Base-by-base conservation (phyloP, 306 rosid species). In the Ochetophila trinervis region DNA sequence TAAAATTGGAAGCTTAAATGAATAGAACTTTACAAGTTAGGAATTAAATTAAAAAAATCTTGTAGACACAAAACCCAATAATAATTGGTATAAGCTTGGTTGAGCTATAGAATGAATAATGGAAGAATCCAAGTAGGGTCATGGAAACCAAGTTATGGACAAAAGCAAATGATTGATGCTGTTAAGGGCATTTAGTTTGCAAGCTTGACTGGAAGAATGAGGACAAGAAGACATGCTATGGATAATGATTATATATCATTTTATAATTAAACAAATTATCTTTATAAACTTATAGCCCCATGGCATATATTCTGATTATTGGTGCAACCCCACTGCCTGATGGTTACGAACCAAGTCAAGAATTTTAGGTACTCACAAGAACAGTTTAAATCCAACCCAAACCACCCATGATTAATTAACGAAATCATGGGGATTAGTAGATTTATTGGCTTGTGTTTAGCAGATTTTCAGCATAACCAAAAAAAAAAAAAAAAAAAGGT, bases 131-230 rank as follows among this genome's bases (percentile, higher is more conserved):
- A 42, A 63, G 75, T 45, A 57, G 70, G 75, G 80, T 56, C 78
- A 65, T 78, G 51, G 57, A 74, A 16, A 69, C 63, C 60, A 73
- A 48, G 60, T 63, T 50, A 37, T n/a, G 6, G 70, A 78, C 57
- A 78, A 67, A 67, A 80, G 60, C 72, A 78, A 72, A 79, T 75
- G 68, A 73, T 61, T 61, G 63, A 65, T 51, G 56, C 34, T 45
- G 76, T 76, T 79, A 49, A 62, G 78, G 57, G 69, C 76, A 74
- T 55, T 47, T 57, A 69, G 60, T 30, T 55, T 53, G 19, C 53
- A 56, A 61, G 60, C 60, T 22, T 74, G 60, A 23, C 60, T 5
- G 21, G 58, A 36, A 35, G 16, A 23, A 18, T 30, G 51, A 69
- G 48, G 71, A 78, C 80, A 72, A 78, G 8, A 50, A 71, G 24